phyloP scores from a whole-genome alignment of 2,329 filamentous ascomycete genomes.

The Ceratocystis huliohia region DNA sequence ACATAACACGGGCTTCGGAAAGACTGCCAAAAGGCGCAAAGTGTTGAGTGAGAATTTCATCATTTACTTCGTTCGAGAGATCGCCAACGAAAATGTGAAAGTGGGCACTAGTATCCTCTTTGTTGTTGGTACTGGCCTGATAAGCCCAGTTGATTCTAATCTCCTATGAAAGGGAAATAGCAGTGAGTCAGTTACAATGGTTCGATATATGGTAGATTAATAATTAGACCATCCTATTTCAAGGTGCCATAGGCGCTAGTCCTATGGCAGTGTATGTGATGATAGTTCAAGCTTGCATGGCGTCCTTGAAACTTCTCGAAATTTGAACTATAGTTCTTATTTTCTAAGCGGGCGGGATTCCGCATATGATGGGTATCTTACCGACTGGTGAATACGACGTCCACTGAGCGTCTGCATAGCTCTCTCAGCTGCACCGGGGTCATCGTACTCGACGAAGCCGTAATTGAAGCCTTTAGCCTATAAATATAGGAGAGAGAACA shows the following conservation, averaged over 20 bases:
- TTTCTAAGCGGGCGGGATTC: background rate
- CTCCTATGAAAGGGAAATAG: constrained; percentile 45
- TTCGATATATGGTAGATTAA: background rate
- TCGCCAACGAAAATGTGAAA: constrained; percentile 99
- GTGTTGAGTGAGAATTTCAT: constrained; percentile 82
- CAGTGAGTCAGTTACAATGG: background rate
- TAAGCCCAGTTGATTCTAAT: constrained; percentile 99
- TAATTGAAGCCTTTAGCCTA: constrained; percentile 97
- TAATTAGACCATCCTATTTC: background rate
- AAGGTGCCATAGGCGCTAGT: background rate
- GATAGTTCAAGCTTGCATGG: background rate
- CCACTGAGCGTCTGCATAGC: constrained; percentile 97
- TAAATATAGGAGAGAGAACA: constrained; percentile 26
- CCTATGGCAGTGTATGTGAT: background rate
- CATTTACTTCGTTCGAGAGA: constrained; percentile 95
- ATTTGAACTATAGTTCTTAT: background rate
- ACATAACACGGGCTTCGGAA: constrained; percentile 98
- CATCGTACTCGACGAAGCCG: constrained; percentile 97
- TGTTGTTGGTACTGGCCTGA: constrained; percentile 84
- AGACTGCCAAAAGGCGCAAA: constrained; percentile 94
- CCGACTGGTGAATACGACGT: constrained; percentile 85
- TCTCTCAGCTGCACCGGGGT: constrained; percentile 88
- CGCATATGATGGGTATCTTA: constrained; percentile 36
- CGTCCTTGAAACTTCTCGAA: background rate
- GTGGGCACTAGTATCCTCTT: constrained; percentile 95